Percentiles rank a stretch among this genome's conserved stretches.
These are phyloP conservation scores for Dactylella cylindrospora DNA, from an alignment of 2,329 filamentous ascomycete genomes.

Conservation along the genomic window DNA sequence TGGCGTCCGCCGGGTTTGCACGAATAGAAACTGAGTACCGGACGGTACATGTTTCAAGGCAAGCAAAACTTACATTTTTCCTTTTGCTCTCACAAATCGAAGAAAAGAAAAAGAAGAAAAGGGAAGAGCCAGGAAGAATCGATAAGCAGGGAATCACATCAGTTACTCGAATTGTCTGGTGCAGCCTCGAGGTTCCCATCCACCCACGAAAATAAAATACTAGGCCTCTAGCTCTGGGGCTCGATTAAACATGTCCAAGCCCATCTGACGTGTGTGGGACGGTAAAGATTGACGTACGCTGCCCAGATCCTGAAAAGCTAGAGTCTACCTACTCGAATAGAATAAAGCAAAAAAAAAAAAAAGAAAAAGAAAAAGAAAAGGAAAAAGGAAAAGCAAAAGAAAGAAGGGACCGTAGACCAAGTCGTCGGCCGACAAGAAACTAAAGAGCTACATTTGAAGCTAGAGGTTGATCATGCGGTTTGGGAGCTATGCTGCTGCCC, in stretches of 20 bases:
- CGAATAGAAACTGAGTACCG: constrained; percentile 11
- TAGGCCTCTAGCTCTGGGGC: constrained; percentile 20
- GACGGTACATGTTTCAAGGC: constrained; percentile 40
- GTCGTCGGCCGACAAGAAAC: constrained; percentile 28
- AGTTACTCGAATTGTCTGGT: constrained; percentile 36
- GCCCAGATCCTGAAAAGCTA: constrained; percentile 25
- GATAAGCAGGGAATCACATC: constrained; percentile 40
- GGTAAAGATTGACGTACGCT: constrained; percentile 38
- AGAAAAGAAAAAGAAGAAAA: too few relatives aligned
- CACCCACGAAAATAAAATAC: too few relatives aligned
- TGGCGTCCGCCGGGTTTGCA: too few relatives aligned
- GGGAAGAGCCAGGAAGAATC: constrained; percentile 32
- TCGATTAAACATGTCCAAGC: constrained; percentile 40
- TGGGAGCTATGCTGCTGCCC: too few relatives aligned
- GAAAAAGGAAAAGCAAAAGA: not conserved
- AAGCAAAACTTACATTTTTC: constrained; percentile 13
- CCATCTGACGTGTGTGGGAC: constrained; percentile 38
- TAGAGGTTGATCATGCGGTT: constrained; percentile 13
- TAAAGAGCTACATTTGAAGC: not conserved
- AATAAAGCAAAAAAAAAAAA: too few relatives aligned
- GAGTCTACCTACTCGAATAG: too few relatives aligned
- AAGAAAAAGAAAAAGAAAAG: constrained; percentile 17
- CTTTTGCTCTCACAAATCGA: too few relatives aligned
- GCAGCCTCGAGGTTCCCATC: constrained; percentile 24
- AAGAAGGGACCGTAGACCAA: constrained; percentile 4